Evolutionary conservation across 2,329 filamentous ascomycete genomes (phyloP).

Genomic region (Simplicillium sp.): DNA sequence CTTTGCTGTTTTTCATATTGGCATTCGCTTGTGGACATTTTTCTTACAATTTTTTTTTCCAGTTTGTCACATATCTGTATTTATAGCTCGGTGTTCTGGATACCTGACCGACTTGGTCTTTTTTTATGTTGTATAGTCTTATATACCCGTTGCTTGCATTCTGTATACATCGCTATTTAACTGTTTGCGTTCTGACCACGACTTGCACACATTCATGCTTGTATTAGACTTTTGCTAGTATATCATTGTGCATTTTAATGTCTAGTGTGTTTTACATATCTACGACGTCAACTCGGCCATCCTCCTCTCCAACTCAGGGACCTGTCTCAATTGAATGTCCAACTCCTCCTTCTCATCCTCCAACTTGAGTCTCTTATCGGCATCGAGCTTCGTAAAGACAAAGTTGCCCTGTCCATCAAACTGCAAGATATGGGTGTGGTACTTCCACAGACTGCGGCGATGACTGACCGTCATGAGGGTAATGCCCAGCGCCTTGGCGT

Average conservation of each 20-base stretch:
- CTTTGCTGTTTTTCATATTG: conserved; percentile 3
- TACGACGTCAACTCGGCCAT: conserved; percentile 62
- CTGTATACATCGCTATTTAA: no score
- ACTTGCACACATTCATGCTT: neutral
- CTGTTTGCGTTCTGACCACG: no score
- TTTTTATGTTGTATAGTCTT: neutral
- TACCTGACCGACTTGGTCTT: conserved; percentile 10
- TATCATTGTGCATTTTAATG: neutral
- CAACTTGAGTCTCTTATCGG: conserved; percentile 71
- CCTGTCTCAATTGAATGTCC: conserved; percentile 72
- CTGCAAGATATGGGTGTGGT: conserved; percentile 88
- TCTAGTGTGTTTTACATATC: no score
- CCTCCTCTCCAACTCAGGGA: conserved; percentile 80
- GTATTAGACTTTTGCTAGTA: neutral
- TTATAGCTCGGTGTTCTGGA: conserved; percentile 25
- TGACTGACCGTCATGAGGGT: conserved; percentile 97
- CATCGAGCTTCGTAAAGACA: conserved; percentile 83
- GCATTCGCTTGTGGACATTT: conserved; percentile 4
- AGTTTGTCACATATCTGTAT: conserved; percentile 2
- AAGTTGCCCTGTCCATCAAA: conserved; percentile 93
- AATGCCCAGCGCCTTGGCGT: conserved; percentile 81
- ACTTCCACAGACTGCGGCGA: conserved; percentile 87
- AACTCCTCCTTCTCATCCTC: conserved; percentile 97
- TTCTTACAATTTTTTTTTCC: conserved; percentile 2
- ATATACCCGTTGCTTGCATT: no score